Percentiles rank a stretch among this genome's conserved stretches.
Evolutionary conservation across 2,329 filamentous ascomycete species (phyloP).

Genomic region (Venturia nashicola): DNA sequence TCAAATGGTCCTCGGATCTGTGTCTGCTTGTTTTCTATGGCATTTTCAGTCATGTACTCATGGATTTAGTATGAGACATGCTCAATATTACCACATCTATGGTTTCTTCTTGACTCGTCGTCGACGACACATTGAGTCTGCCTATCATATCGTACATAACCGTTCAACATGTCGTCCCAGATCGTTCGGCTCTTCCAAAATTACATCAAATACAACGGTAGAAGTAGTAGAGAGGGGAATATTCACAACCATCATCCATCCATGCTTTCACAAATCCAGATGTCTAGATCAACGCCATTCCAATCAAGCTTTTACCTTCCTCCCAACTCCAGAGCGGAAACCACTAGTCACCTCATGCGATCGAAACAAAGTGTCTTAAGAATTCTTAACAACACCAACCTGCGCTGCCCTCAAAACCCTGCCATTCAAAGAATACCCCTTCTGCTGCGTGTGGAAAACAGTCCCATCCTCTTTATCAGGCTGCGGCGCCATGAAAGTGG

Average conservation of each 20-base stretch:
- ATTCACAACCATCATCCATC: background rate
- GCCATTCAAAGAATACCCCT: conserved; percentile 90
- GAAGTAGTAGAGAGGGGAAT: conserved; percentile 3
- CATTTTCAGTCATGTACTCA: background rate
- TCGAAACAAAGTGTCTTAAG: conserved; percentile 20
- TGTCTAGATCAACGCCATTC: background rate
- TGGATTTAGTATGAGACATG: background rate
- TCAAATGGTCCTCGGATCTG: too few relatives aligned
- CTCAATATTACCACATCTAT: background rate
- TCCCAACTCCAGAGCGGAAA: background rate
- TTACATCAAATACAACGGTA: background rate
- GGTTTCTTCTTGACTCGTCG: background rate
- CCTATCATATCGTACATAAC: background rate
- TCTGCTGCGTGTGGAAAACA: conserved; percentile 87
- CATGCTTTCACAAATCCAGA: background rate
- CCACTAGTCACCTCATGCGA: background rate
- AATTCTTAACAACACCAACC: conserved; percentile 90
- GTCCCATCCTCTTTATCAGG: conserved; percentile 79
- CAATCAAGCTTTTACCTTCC: background rate
- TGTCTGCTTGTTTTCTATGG: too few relatives aligned
- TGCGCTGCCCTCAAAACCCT: conserved; percentile 82
- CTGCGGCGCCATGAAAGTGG: conserved; percentile 85
- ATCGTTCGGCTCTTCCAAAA: background rate
- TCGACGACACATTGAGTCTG: background rate
- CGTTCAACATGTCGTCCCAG: background rate